phyloP scores from a whole-genome alignment of 2,329 filamentous ascomycete species.

The Xylaria sp. region DNA sequence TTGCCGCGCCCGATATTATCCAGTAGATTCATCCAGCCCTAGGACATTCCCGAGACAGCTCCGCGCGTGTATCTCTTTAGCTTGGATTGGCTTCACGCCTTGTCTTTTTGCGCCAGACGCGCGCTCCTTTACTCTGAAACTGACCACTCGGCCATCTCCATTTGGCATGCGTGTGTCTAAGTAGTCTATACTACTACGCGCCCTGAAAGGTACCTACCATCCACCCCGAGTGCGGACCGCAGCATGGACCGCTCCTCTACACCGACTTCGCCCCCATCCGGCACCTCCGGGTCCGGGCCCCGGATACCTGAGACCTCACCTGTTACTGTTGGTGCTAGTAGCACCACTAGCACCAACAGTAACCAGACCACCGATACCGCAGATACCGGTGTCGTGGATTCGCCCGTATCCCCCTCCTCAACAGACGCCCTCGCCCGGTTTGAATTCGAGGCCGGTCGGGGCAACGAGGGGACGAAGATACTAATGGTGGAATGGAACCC shows the following conservation, averaged over 20 bases:
- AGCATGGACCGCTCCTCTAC: conserved; percentile 13
- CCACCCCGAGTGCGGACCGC: conserved; percentile 17
- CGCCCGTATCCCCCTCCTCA: conserved; percentile 50
- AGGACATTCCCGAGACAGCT: conserved; percentile 29
- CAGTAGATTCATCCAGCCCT: conserved; percentile 31
- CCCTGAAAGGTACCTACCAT: conserved; percentile 23
- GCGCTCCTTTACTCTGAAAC: conserved; percentile 28
- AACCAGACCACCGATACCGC: conserved; percentile 8
- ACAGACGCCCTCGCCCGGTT: conserved; percentile 73
- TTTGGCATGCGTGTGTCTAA: conserved; percentile 30
- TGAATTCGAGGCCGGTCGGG: conserved; percentile 78
- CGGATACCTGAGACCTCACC: conserved; percentile 23
- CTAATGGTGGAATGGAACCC: conserved; percentile 89
- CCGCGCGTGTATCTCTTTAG: conserved; percentile 26
- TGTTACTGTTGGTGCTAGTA: conserved; percentile 9
- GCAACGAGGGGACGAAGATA: conserved; percentile 85
- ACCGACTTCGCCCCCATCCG: conserved; percentile 12
- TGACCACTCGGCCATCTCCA: conserved; percentile 20
- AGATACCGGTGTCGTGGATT: conserved; percentile 39
- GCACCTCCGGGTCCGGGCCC: conserved; percentile 21
- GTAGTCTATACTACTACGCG: too few relatives aligned
- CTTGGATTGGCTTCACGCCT: conserved; percentile 17
- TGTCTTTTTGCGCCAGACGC: conserved; percentile 30
- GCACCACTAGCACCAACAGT: conserved; percentile 6
- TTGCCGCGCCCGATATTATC: conserved; percentile 30